Evolutionary conservation across 257 asterid species (phyloP).

Genomic region (Apocynum venetum): DNA sequence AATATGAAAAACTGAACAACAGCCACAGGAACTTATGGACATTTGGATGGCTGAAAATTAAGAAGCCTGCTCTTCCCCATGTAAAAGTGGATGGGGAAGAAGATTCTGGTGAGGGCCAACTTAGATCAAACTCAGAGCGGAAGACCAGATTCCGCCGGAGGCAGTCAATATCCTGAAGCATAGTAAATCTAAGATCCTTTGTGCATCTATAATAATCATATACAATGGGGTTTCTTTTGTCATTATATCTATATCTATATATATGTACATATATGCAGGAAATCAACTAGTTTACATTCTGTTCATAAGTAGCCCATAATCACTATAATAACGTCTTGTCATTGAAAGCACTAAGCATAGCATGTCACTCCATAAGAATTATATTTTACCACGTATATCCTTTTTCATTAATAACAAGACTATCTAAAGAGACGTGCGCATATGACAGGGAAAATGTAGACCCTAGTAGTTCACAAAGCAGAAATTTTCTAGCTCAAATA

Average conservation of each 20-base stretch:
- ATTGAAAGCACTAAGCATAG: not conserved
- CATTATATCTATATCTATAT: no score
- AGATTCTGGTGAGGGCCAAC: conserved; percentile 38
- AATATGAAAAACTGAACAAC: conserved; percentile 36
- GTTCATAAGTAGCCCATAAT: not conserved
- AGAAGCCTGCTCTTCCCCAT: conserved; percentile 46
- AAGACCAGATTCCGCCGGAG: conserved; percentile 13
- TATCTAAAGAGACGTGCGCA: not conserved
- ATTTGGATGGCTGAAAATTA: conserved; percentile 55
- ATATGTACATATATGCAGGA: not conserved
- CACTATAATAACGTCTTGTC: not conserved
- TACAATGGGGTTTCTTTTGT: not conserved
- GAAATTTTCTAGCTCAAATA: not conserved
- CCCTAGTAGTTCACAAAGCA: not conserved
- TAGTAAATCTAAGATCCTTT: not conserved
- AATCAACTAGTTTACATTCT: not conserved
- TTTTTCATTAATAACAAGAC: not conserved
- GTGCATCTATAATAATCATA: not conserved
- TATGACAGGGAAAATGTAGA: not conserved
- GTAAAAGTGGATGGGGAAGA: conserved; percentile 40
- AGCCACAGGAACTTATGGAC: conserved; percentile 52
- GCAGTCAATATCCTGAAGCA: conserved; percentile 4
- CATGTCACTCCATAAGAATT: not conserved
- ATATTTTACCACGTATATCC: not conserved
- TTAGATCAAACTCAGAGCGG: conserved; percentile 24